These are phyloP conservation scores for Phytomonas francai DNA, from an alignment of 208 protist species.

Conservation along the genomic window DNA sequence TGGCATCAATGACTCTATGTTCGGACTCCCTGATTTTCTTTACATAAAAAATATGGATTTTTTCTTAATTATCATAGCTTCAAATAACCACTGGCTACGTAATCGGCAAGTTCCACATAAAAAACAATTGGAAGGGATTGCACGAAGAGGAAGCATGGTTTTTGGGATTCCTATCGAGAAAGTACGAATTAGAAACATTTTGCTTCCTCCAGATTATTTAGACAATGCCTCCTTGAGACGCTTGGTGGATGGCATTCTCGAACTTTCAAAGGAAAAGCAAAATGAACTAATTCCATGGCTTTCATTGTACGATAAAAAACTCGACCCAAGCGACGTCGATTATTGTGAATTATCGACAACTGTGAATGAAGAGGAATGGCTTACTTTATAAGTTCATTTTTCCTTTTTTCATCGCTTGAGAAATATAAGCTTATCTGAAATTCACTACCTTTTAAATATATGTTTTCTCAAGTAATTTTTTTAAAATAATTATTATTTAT, in stretches of 20 bases:
- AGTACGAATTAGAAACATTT: conserved; percentile 61
- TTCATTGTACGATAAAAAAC: conserved; percentile 57
- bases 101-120: conserved; percentile 72
- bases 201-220: conserved; percentile 70
- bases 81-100: conserved; percentile 73
- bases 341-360: conserved; percentile 57
- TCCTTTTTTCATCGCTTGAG: not conserved
- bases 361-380: conserved; percentile 74
- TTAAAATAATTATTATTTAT: conserved; percentile 11
- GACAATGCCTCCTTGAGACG: conserved; percentile 59
- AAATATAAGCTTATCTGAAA: not conserved
- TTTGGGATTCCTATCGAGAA: conserved; percentile 63
- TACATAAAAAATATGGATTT: conserved; percentile 58
- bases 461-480: conserved; percentile 4
- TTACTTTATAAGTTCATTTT: conserved; percentile 42
- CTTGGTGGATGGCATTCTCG: conserved; percentile 42
- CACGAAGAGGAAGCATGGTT: conserved; percentile 65
- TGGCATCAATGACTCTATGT: conserved; percentile 46
- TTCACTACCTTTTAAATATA: conserved; percentile 2
- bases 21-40: conserved; percentile 76
- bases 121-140: conserved; percentile 83
- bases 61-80: conserved; percentile 74
- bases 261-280: conserved; percentile 18
- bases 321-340: conserved; percentile 68
- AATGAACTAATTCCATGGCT: conserved; percentile 46